Base-by-base conservation (phyloP, 257 asterid species). In the Solanum pimpinellifolium region DNA sequence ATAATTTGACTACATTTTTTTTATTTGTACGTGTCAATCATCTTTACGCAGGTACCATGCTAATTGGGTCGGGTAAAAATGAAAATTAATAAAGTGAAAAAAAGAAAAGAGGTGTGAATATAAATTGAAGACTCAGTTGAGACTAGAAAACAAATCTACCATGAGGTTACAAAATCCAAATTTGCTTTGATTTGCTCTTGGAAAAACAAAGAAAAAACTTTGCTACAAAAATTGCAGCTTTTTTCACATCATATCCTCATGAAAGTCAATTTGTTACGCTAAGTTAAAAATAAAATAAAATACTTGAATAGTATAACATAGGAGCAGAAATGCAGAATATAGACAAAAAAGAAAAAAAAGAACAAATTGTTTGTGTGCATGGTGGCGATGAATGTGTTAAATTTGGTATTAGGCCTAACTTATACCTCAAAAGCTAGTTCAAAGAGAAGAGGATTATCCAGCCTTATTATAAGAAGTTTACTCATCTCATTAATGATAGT, bases 191-290 rank as follows among this genome's bases (percentile, higher is more conserved):
- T 47, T 76, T 33, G 78, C n/a, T 72, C 25, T 74, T 39, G 52
- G 16, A 5, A 35, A 73, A 37, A 11, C 0, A 16, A 15, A 13
- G 0, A 35, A 62, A 33, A 21, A 74, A 21, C 12, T 16, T 21
- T 44, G 11, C 39, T 44, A 77, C 62, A 1, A 25, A 2, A 31
- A 42, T 42, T 77, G 84, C n/a, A 2, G 41, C 15, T 14, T 1
- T 77, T 44, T 7, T 25, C 65, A 44, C 65, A 25, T 74, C 39
- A 77, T 14, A 77, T 77, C 41, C 25, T 25, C 15, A 10, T 25
- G 65, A 78, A 78, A 78, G 84, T 78, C 84, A 78, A 78, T 78
- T 78, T 78, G 84, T 78, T 78, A 44, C 65, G 62, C 65, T 44
- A 44, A 44, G 41, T 33, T 44, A 16, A 25, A 77, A 44, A 37